A percentile compares a stretch with the other conserved stretches of the same genome.
Evolutionary conservation across 148 eudicot species (phyloP).

Genomic region (Rhododendron simsii): DNA sequence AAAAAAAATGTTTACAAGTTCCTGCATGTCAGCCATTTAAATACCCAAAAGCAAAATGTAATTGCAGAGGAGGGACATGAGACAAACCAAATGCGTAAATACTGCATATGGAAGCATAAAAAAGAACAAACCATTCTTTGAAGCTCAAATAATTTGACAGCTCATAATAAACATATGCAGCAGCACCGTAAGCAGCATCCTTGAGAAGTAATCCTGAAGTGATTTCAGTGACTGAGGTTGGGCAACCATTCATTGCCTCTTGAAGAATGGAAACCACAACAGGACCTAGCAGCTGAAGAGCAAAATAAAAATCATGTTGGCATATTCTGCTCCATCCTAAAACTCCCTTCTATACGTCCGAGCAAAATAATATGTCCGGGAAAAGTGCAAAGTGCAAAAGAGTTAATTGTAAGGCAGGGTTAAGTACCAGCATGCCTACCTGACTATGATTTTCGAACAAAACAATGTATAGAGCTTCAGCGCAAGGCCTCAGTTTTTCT

Average conservation of each 20-base stretch:
- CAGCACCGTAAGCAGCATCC: conserved; percentile 98
- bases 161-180: conserved; percentile 96
- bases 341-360: conserved; percentile 7
- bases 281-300: conserved; percentile 85
- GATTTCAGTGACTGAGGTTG: conserved; percentile 74
- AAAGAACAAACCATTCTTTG: conserved; percentile 70
- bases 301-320: conserved; percentile 7
- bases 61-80: background rate
- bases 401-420: background rate
- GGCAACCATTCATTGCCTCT: conserved; percentile 93
- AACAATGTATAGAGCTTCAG: conserved; percentile 95
- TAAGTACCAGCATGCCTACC: conserved; percentile 41
- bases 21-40: background rate
- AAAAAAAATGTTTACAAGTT: background rate
- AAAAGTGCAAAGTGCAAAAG: background rate
- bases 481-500: conserved; percentile 96
- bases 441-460: conserved; percentile 94
- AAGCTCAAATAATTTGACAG: conserved; percentile 96
- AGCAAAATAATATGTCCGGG: conserved; percentile 15
- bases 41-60: conserved; percentile 9
- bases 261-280: conserved; percentile 96
- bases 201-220: conserved; percentile 86
- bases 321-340: background rate
- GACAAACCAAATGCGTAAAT: background rate
- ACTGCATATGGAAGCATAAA: background rate